These are phyloP conservation scores for Williopsis jadinii DNA, from an alignment of 1,139 yeast genomes.

Conservation along the genomic window DNA sequence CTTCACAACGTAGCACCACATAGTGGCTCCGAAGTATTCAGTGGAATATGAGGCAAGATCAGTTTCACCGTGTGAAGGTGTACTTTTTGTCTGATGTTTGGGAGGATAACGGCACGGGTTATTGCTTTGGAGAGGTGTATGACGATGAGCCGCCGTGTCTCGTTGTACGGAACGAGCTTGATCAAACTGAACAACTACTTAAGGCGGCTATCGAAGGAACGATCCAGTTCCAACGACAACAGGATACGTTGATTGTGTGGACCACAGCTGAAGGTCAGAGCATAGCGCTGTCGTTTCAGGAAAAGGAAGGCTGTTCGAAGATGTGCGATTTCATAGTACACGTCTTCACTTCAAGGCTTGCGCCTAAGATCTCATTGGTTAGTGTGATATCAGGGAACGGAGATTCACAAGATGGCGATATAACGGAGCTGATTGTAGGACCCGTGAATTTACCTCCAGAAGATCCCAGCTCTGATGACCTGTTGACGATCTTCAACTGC, in stretches of 20 bases:
- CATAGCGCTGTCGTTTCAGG: conserved; percentile 88
- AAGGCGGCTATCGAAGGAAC: conserved; percentile 63
- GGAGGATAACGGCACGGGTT: conserved; percentile 93
- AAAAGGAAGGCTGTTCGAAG: conserved; percentile 80
- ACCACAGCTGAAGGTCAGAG: conserved; percentile 74
- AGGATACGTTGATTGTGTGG: conserved; percentile 93
- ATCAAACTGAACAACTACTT: conserved; percentile 52
- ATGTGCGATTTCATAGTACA: conserved; percentile 73
- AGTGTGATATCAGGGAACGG: conserved; percentile 53
- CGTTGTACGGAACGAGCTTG: conserved; percentile 65
- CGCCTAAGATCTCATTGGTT: conserved; percentile 65
- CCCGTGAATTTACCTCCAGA: conserved; percentile 62
- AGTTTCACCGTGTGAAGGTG: conserved; percentile 71
- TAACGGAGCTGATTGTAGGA: conserved; percentile 76
- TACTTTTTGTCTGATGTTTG: conserved; percentile 77
- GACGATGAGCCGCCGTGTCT: conserved; percentile 43
- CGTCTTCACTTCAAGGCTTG: conserved; percentile 50
- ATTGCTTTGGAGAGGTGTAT: conserved; percentile 59
- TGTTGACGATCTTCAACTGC: conserved; percentile 43
- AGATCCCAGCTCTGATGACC: conserved; percentile 38
- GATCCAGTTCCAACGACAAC: conserved; percentile 87
- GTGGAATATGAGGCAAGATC: conserved; percentile 4
- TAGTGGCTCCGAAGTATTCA: background rate
- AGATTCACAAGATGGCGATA: conserved; percentile 33
- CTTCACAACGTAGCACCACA: background rate